Evolutionary conservation across 2,329 filamentous ascomycete genomes (phyloP), one percentile per base, ranked within the genome.

Genomic region (Colletotrichum tabaci): DNA sequence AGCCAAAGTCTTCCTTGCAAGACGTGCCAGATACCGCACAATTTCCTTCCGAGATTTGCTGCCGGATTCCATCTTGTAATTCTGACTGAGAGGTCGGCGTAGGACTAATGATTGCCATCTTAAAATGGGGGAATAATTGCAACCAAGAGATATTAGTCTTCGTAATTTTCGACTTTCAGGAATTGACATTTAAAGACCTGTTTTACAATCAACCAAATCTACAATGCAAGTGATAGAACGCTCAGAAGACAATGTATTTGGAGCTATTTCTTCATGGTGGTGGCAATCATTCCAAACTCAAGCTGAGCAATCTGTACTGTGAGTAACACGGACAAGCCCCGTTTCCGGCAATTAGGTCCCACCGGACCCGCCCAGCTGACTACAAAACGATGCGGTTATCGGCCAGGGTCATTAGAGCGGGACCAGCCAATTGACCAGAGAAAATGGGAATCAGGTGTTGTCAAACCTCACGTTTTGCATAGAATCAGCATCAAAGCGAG

Each of bases 1-100:
- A 86, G 4, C 84, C 84, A 23, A 76, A 77, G 30, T 80, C 78
- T 40, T 84, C 77, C 65, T 80, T 80, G 63, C 79, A 80, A 6
- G 76, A 76, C 50, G 40, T 49, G 18, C 56, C 49, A 1, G 56
- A 9, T 47, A 46, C 12, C 23, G 46, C 18, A 9, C 26, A 42
- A 58, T 26, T 26, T 40, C 23, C 15, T 42, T 26, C 35, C 18
- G 13, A n/a, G 38, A 44, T 50, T 26, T 40, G 56, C 6, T 53
- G n/a, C 10, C 16, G 21, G 16, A 26, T 21, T 38, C 9, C 13
- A 7, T 35, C 23, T 61, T 46, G 40, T 49, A 57, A 9, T 8
- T 26, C 38, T 15, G 53, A 47, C 35, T 42, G 49, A 21, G 40
- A 10, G 9, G 67, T 61, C n/a, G 46, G 15, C 16, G 61, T 60